These are phyloP conservation scores for Lactarius sp. DNA, from an alignment of 768 basidiomycete genomes.

Conservation along the genomic window DNA sequence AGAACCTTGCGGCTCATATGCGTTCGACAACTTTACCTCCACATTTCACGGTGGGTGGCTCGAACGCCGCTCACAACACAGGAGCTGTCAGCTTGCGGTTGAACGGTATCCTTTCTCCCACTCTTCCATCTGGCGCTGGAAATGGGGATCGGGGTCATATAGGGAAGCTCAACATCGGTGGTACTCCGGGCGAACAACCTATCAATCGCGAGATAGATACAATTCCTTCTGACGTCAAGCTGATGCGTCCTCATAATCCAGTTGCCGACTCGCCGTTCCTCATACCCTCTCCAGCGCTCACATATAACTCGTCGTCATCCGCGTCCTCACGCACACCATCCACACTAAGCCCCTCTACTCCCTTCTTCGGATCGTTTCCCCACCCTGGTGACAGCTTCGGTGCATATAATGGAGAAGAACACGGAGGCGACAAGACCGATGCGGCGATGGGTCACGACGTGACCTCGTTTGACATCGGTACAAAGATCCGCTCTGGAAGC, in stretches of 20 bases:
- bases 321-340: constrained; percentile 54
- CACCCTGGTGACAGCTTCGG: constrained; percentile 33
- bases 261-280: constrained; percentile 43
- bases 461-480: constrained; percentile 15
- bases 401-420: constrained; percentile 20
- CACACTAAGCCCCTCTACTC: constrained; percentile 65
- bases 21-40: constrained; percentile 26
- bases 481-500: constrained; percentile 23
- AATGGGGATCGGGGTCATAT: constrained; percentile 8
- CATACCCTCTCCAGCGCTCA: constrained; percentile 58
- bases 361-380: constrained; percentile 60
- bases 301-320: constrained; percentile 37
- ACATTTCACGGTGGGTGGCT: constrained; percentile 21
- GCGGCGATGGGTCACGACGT: constrained; percentile 16
- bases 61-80: constrained; percentile 1
- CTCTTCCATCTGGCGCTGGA: constrained; percentile 15
- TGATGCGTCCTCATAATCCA: constrained; percentile 15
- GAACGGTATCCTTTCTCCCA: constrained; percentile 25
- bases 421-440: constrained; percentile 18
- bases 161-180: constrained; percentile 11
- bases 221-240: constrained; percentile 9
- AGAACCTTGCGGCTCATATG: constrained; percentile 23
- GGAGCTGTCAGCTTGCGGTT: constrained; percentile 15
- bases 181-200: constrained; percentile 5
- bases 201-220: constrained; percentile 14